Conservation (phyloP, 176 grass and related monocot genomes). For the Cenchrus purpureus region DNA sequence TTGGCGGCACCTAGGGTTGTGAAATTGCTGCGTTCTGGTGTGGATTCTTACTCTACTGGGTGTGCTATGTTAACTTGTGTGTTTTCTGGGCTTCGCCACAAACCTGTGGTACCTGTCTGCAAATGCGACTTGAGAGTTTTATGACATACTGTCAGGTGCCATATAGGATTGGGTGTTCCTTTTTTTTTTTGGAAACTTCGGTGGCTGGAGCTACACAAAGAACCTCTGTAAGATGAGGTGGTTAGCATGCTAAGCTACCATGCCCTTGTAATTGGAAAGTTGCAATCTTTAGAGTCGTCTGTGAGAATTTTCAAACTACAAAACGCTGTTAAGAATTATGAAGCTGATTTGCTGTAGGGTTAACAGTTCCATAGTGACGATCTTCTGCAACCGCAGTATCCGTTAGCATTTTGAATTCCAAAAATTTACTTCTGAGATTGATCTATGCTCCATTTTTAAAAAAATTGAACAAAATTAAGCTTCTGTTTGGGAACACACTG, state of each 20-base stretch:
- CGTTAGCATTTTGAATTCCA: background rate
- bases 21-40: slow-evolving; percentile 18
- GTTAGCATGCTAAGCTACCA: slow-evolving; percentile 5
- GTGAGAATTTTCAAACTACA: background rate
- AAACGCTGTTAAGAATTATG: background rate
- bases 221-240: background rate
- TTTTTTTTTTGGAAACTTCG: background rate
- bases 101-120: slow-evolving; percentile 7
- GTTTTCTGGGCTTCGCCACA: background rate
- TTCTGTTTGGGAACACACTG: background rate
- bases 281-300: background rate
- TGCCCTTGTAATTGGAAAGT: background rate
- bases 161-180: background rate
- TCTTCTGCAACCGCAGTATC: background rate
- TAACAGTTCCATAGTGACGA: background rate
- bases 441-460: background rate
- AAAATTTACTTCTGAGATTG: background rate
- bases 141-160: background rate
- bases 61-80: background rate
- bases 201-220: background rate
- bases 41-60: background rate
- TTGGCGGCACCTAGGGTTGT: slow-evolving; percentile 16
- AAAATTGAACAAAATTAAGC: slow-evolving; percentile 18
- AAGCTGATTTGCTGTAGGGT: background rate
- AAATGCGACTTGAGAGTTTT: background rate